phyloP scores from a whole-genome alignment of 805 yeast genomes.

The Huiozyma sinensis region DNA sequence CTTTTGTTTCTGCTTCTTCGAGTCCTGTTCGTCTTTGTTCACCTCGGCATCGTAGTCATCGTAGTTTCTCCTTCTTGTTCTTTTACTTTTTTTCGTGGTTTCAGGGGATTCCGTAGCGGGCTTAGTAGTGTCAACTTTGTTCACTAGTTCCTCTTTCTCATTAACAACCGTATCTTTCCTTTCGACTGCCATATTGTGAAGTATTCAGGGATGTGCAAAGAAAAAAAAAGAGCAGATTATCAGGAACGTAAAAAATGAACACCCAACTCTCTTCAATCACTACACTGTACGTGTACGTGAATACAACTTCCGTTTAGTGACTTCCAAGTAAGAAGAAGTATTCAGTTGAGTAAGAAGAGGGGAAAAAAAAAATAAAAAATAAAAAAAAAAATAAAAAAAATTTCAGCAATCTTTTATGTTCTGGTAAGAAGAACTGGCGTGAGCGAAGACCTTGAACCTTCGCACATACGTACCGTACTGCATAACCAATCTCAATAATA shows the following conservation, averaged over 20 bases:
- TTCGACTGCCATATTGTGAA: slow-evolving; percentile 22
- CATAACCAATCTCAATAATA: neutral
- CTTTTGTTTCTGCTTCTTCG: slow-evolving; percentile 27
- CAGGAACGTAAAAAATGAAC: too few relatives aligned
- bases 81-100: slow-evolving; percentile 4
- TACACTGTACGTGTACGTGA: too few relatives aligned
- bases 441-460: neutral
- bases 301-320: too few relatives aligned
- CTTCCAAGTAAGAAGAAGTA: too few relatives aligned
- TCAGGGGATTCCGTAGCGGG: slow-evolving; percentile 1
- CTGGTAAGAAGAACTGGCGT: neutral
- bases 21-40: slow-evolving; percentile 41
- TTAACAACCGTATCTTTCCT: neutral
- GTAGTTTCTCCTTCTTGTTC: slow-evolving; percentile 38
- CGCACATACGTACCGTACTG: neutral
- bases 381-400: neutral
- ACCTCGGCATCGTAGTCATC: slow-evolving; percentile 53
- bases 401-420: neutral
- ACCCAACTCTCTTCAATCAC: too few relatives aligned
- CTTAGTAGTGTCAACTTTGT: neutral
- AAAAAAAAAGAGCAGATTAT: too few relatives aligned
- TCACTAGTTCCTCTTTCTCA: neutral
- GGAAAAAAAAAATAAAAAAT: too few relatives aligned
- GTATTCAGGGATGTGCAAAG: too few relatives aligned
- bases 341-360: too few relatives aligned